Base-by-base conservation (phyloP, 768 basidiomycete genomes). In the Kwoniella bestiolae region DNA sequence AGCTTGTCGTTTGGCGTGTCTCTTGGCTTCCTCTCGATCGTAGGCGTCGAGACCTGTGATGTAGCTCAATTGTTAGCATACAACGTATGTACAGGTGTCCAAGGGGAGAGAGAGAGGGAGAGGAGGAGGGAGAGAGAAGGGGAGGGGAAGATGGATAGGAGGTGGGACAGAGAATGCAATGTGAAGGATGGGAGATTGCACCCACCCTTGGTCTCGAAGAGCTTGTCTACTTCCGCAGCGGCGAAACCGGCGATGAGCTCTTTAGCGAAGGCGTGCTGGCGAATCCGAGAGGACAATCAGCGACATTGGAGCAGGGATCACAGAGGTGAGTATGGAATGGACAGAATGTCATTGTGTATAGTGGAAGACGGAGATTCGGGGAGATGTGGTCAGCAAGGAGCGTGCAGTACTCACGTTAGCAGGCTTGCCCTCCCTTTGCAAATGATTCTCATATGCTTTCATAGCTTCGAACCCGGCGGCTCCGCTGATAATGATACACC, bases 401-500 rank as follows among this genome's bases (percentile, higher is more conserved):
- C n/a, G n/a, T n/a, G n/a, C n/a, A n/a, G n/a, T n/a, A 67, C 75
- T 74, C 56, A 77, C 75, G 72, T 61, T 72, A 4, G 61, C 59
- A 31, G 81, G 81, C 67, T 82, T 63, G 49, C 83, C 82, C 58
- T 82, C 79, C 34, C 46, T 35, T 5, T 68, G 75, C 28, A 66
- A 68, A 70, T 82, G 81, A 32, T 80, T 52, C 72, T 82, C 77
- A 73, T 82, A 82, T 1, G 81, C 81, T 68, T 77, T 80, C 82
- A 82, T 82, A 51, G 82, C 82, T 53, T 81, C 82, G 64, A 79
- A 82, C 28, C 79, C 80, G 51, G 81, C 81, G n/a, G 81, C 81
- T 46, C 78, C 81, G 61, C 76, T 72, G 34, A 16, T n/a, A 9
- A 8, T 11, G 21, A 51, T 11, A 49, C 35, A 4, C n/a, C 28